Evolutionary conservation across 1,284 basidiomycete genomes (phyloP).

Genomic region (Wallemia ichthyophaga): DNA sequence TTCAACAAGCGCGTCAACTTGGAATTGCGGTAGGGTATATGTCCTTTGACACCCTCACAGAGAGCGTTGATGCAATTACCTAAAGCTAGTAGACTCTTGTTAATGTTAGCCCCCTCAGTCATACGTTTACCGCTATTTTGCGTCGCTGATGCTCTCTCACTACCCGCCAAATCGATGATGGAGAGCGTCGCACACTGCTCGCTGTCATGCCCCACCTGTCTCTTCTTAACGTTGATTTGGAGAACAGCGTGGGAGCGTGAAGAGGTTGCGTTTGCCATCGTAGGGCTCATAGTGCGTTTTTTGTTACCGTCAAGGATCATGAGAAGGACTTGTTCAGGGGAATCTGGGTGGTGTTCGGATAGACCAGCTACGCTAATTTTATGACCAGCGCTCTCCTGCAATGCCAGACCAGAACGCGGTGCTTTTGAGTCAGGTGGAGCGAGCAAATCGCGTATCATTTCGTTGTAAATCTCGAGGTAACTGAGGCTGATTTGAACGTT

Average conservation of each 20-base stretch:
- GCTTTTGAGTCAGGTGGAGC: conserved; percentile 32
- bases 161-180: conserved; percentile 86
- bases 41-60: conserved; percentile 31
- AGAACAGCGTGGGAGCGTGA: conserved; percentile 88
- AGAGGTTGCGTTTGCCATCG: conserved; percentile 74
- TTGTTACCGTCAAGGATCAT: conserved; percentile 65
- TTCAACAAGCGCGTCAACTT: conserved; percentile 85
- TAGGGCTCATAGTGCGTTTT: conserved; percentile 64
- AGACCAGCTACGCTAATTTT: conserved; percentile 58
- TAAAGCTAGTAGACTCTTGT: conserved; percentile 77
- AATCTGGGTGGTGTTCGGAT: conserved; percentile 40
- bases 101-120: conserved; percentile 91
- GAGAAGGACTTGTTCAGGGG: conserved; percentile 68
- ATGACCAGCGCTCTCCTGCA: conserved; percentile 59
- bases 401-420: conserved; percentile 52
- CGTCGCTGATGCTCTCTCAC: conserved; percentile 76
- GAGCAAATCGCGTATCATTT: conserved; percentile 85
- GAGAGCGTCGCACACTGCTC: conserved; percentile 45
- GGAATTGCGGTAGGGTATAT: conserved; percentile 82
- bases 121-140: conserved; percentile 89
- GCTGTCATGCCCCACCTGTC: conserved; percentile 21
- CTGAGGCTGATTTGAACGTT: conserved; percentile 61
- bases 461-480: conserved; percentile 92
- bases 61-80: conserved; percentile 91
- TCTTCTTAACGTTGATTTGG: conserved; percentile 64